Conservation (phyloP, 2,329 filamentous ascomycete genomes). For the Xenosphaeropsis pyriputrescens region DNA sequence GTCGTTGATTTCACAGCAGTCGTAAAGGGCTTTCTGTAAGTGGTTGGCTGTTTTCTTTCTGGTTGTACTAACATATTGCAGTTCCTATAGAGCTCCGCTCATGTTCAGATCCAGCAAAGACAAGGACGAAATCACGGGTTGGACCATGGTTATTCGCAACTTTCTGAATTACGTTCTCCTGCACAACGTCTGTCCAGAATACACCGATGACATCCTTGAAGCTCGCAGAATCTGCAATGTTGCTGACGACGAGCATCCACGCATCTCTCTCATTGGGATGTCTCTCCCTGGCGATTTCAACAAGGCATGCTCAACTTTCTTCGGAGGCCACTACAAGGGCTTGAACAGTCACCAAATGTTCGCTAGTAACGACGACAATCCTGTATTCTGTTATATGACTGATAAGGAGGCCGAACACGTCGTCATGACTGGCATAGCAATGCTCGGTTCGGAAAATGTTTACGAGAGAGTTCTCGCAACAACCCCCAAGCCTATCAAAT, state of each 20-base stretch:
- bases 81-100: conserved; percentile 39
- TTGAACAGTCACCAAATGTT: conserved; percentile 1
- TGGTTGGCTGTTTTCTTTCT: conserved; percentile 4
- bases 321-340: conserved; percentile 30
- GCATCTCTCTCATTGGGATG: conserved; percentile 32
- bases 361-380: neutral
- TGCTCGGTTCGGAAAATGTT: conserved; percentile 17
- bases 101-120: conserved; percentile 41
- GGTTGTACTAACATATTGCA: conserved; percentile 13
- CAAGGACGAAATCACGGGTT: conserved; percentile 35
- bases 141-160: conserved; percentile 59
- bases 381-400: conserved; percentile 2
- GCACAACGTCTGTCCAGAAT: conserved; percentile 79
- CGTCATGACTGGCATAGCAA: conserved; percentile 28
- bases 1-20: conserved; percentile 69
- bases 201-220: conserved; percentile 46
- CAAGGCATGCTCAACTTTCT: conserved; percentile 54
- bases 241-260: conserved; percentile 52
- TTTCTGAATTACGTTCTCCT: conserved; percentile 80
- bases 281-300: conserved; percentile 69
- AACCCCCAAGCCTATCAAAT: conserved; percentile 24
- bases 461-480: conserved; percentile 16
- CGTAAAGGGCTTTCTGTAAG: conserved; percentile 64
- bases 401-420: conserved; percentile 25
- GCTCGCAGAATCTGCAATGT: conserved; percentile 53